These are phyloP conservation scores for Apiospora phragmitis DNA, from an alignment of 2,329 filamentous ascomycete species.

Conservation along the genomic window DNA sequence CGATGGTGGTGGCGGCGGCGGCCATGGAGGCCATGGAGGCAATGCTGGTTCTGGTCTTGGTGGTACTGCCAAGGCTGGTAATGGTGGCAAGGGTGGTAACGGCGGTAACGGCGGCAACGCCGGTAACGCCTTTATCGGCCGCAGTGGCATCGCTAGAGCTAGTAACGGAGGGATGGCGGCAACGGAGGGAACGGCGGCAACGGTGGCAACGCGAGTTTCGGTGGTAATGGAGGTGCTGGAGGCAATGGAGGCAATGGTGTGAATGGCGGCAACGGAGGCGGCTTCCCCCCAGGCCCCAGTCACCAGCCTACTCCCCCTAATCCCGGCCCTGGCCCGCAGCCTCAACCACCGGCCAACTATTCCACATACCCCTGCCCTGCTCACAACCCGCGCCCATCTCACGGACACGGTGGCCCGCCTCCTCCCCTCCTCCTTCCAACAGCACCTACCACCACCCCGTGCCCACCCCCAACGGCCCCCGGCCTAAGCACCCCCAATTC, in stretches of 20 bases:
- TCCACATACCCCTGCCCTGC: background rate
- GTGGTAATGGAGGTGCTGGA: slow-evolving; percentile 12
- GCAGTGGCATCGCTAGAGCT: no score
- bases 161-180: background rate
- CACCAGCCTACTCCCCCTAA: background rate
- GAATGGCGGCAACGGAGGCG: background rate
- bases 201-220: background rate
- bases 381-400: no score
- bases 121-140: background rate
- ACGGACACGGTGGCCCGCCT: background rate
- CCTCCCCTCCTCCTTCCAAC: background rate
- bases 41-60: background rate
- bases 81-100: slow-evolving; percentile 1
- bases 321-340: background rate
- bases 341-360: background rate
- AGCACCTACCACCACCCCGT: background rate
- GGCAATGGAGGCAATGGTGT: background rate
- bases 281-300: background rate
- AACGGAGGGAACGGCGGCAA: background rate
- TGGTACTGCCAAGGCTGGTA: background rate
- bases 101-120: slow-evolving; percentile 5
- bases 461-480: background rate
- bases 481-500: background rate
- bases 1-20: background rate
- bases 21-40: background rate